phyloP scores from a whole-genome alignment of 2,329 filamentous ascomycete genomes.

The Didymosphaeria variabile region DNA sequence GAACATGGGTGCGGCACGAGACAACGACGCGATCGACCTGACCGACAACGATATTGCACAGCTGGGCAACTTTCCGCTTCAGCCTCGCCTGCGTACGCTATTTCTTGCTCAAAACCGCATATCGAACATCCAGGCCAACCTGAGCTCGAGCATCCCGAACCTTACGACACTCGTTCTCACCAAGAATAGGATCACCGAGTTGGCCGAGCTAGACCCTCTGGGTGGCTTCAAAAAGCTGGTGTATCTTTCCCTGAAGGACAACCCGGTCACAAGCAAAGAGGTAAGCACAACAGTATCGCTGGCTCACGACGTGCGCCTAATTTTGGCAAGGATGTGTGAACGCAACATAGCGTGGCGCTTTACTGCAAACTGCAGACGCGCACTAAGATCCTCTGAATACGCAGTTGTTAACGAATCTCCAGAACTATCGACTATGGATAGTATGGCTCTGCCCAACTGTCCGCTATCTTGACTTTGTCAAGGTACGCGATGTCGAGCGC shows the following conservation, averaged over 20 bases:
- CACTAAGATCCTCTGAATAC: neutral
- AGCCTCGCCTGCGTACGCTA: slow-evolving; percentile 85
- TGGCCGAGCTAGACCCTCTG: slow-evolving; percentile 88
- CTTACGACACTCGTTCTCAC: slow-evolving; percentile 83
- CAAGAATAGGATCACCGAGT: slow-evolving; percentile 81
- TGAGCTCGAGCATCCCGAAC: slow-evolving; percentile 81
- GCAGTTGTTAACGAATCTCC: slow-evolving; percentile 21
- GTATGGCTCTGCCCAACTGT: slow-evolving; percentile 86
- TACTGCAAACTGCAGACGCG: neutral
- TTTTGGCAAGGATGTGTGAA: slow-evolving; percentile 29
- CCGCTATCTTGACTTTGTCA: slow-evolving; percentile 90
- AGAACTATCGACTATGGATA: slow-evolving; percentile 94
- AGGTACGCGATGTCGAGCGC: slow-evolving; percentile 88
- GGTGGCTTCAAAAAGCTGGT: slow-evolving; percentile 73
- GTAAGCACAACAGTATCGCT: slow-evolving; percentile 57
- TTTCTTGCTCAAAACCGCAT: slow-evolving; percentile 91
- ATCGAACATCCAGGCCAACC: slow-evolving; percentile 76
- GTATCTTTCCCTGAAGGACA: slow-evolving; percentile 83
- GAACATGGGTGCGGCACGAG: slow-evolving; percentile 93
- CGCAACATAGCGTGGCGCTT: slow-evolving; percentile 2
- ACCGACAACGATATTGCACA: slow-evolving; percentile 96
- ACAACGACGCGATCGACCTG: slow-evolving; percentile 96
- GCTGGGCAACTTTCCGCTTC: slow-evolving; percentile 91
- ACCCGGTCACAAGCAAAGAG: slow-evolving; percentile 92
- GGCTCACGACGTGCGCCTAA: slow-evolving; percentile 23